Base-by-base conservation (phyloP, 2,329 filamentous ascomycete genomes). In the Alternaria atra region DNA sequence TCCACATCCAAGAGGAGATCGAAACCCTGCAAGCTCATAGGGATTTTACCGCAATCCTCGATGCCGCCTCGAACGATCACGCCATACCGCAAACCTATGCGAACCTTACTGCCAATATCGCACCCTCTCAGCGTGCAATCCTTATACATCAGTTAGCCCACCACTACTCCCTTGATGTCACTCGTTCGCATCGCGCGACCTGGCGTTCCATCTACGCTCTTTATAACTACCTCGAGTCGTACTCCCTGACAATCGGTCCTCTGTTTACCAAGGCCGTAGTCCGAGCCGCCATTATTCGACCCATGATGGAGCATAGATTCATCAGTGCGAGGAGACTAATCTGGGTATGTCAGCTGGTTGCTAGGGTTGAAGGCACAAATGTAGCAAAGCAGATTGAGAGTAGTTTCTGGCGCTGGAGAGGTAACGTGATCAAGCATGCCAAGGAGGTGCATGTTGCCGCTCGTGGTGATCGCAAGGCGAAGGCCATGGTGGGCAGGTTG, bases 91-190 rank as follows among this genome's bases (percentile, higher is more conserved):
- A 73, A 25, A 54, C 58, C 9, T 72, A 68, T 40, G 64, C 65
- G n/a, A 60, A 67, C 15, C 20, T 60, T n/a, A 44, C 60, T 8
- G 8, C 61, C 15, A 62, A 73, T 10, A 52, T 65, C 1, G 39
- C 71, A 7, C 46, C 63, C 20, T 43, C 65, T 7, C 43, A 65
- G 4, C 70, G 69, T 25, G 53, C 60, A 8, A 54, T 63, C 4
- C 56, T 78, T 40, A 65, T 76, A 44, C 73, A 77, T 37, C 73
- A 77, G 52, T 63, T 79, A 32, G 76, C 74, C 7, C 63, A 75
- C 52, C 71, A 76, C 47, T 76, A 76, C 59, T 73, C 75, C 1
- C 43, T 72, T 23, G 68, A 74, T 48, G 66, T 52, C 23, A 70
- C 70, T 9, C 66, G 67, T 15, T 69, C 63, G 29, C 57, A 58